phyloP scores from a whole-genome alignment of 495 filamentous ascomycete species.

The Tuber calosporum region DNA sequence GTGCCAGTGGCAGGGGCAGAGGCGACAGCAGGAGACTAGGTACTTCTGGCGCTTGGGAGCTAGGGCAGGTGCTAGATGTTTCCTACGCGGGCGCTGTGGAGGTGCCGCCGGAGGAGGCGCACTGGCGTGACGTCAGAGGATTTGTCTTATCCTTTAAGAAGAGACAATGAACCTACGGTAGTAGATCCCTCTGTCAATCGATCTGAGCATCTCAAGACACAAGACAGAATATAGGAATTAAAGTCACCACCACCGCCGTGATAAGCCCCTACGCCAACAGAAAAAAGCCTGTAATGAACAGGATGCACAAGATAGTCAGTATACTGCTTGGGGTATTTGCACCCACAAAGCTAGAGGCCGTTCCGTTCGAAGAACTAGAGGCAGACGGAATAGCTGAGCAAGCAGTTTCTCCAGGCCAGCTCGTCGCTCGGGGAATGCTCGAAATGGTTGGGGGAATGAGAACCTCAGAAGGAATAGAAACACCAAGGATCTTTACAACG shows the following conservation, averaged over 20 bases:
- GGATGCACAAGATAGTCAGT: conserved; percentile 1
- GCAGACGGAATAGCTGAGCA: not conserved
- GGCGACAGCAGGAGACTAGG: not conserved
- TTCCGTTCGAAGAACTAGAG: conserved; percentile 4
- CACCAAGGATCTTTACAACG: conserved; percentile 18
- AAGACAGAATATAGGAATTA: not conserved
- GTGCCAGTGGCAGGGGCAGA: not conserved
- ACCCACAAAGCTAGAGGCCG: not conserved
- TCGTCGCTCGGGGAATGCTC: conserved; percentile 11
- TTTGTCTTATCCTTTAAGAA: not conserved
- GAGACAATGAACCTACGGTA: not conserved
- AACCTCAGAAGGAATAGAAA: conserved; percentile 11
- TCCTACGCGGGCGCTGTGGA: not conserved
- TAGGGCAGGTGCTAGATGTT: not conserved
- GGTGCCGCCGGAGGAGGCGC: not conserved
- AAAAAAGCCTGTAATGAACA: not conserved
- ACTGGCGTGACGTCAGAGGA: not conserved
- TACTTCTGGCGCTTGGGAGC: not conserved
- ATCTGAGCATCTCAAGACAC: not conserved
- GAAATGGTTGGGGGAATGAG: conserved; percentile 16
- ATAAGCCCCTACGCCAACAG: not conserved
- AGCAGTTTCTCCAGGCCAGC: conserved; percentile 12
- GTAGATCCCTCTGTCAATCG: not conserved
- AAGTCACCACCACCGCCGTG: not conserved
- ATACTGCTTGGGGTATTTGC: conserved; percentile 1